Evolutionary conservation across 2,329 filamentous ascomycete species (phyloP).

Genomic region (Aspergillus intermedius): DNA sequence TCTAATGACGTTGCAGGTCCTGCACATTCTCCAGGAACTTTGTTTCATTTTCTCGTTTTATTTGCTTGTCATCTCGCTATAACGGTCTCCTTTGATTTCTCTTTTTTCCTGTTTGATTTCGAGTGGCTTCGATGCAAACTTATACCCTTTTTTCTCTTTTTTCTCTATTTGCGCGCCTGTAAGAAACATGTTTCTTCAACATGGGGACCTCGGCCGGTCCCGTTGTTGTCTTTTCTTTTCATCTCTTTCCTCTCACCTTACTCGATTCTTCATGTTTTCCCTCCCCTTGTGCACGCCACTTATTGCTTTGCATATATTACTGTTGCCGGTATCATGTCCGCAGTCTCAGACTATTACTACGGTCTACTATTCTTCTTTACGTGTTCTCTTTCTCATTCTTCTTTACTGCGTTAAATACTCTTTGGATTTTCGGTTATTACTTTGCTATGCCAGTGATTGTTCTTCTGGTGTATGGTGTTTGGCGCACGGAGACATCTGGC

Average conservation of each 20-base stretch:
- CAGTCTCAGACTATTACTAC: conserved; percentile 3
- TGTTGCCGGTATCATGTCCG: conserved; percentile 11
- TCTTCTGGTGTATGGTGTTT: conserved; percentile 20
- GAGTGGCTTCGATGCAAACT: conserved; percentile 22
- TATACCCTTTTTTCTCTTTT: conserved; percentile 17
- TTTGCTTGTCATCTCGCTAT: conserved; percentile 3
- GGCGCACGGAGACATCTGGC: conserved; percentile 16
- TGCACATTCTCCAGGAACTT: not conserved
- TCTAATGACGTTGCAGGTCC: not conserved
- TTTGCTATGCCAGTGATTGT: conserved; percentile 12
- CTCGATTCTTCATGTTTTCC: conserved; percentile 1
- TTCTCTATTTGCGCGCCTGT: conserved; percentile 14
- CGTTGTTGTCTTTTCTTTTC: conserved; percentile 9
- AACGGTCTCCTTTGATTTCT: conserved; percentile 5
- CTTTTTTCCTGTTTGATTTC: conserved; percentile 11
- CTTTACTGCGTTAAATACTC: conserved; percentile 9
- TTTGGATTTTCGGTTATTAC: conserved; percentile 16
- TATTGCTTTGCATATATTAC: conserved; percentile 12
- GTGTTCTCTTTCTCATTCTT: conserved; percentile 1
- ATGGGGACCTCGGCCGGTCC: conserved; percentile 6
- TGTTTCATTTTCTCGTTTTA: not conserved
- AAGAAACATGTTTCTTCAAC: conserved; percentile 13
- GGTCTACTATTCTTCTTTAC: conserved; percentile 4
- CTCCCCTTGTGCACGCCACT: not conserved
- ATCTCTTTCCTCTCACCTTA: conserved; percentile 1